These are phyloP conservation scores for Psilocybe subaeruginosa DNA, from an alignment of 768 basidiomycete genomes.

Conservation along the genomic window DNA sequence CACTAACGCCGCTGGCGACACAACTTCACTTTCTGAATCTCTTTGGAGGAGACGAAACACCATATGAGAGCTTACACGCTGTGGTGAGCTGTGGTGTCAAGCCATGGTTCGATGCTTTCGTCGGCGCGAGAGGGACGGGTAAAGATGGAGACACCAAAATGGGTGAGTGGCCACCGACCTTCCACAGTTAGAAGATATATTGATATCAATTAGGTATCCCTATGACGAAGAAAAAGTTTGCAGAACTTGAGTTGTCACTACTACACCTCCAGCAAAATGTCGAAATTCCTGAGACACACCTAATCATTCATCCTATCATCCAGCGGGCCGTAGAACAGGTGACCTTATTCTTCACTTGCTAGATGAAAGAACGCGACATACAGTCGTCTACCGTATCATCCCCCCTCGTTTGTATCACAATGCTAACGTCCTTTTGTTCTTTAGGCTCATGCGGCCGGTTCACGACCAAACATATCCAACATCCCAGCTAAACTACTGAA, in stretches of 20 bases:
- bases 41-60: conserved; percentile 86
- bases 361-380: too few relatives aligned
- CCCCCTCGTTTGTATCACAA: not conserved
- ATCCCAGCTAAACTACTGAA: conserved; percentile 74
- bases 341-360: conserved; percentile 4
- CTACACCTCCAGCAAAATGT: conserved; percentile 98
- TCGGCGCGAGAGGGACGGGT: conserved; percentile 75
- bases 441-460: conserved; percentile 52
- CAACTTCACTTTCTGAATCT: conserved; percentile 94
- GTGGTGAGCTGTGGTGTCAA: conserved; percentile 95
- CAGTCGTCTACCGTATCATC: conserved; percentile 7
- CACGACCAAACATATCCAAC: conserved; percentile 74
- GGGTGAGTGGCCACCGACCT: conserved; percentile 40
- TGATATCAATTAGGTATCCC: conserved; percentile 66
- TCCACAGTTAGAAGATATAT: not conserved
- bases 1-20: conserved; percentile 72
- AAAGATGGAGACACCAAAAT: conserved; percentile 84
- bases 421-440: not conserved
- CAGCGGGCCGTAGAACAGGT: conserved; percentile 83
- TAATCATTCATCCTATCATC: conserved; percentile 89
- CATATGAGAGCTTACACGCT: conserved; percentile 95
- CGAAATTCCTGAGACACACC: conserved; percentile 96
- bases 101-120: conserved; percentile 98
- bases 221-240: conserved; percentile 99
- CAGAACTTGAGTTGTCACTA: conserved; percentile 92